Conservation (phyloP, 2,329 filamentous ascomycete species). For the Clonostachys chloroleuca region DNA sequence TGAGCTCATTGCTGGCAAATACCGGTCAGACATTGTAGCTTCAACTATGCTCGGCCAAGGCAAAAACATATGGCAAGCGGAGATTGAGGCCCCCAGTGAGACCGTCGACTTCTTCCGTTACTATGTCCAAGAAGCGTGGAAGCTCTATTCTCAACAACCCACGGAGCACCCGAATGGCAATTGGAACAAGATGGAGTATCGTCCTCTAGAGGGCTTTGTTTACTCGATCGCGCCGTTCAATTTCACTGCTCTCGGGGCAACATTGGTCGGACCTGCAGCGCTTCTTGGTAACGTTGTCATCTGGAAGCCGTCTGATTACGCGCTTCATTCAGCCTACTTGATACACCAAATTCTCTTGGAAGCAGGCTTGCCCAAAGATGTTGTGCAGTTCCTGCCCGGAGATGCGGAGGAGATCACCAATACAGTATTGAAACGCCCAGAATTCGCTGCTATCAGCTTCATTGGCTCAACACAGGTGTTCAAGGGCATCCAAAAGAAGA, state of each 20-base stretch:
- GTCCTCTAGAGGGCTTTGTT: constrained; percentile 34
- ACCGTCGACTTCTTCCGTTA: constrained; percentile 28
- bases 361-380: constrained; percentile 25
- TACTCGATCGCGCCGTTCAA: constrained; percentile 35
- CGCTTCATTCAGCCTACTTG: constrained; percentile 21
- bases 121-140: constrained; percentile 20
- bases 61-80: constrained; percentile 32
- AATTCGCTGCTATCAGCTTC: constrained; percentile 27
- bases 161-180: constrained; percentile 7
- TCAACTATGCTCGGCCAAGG: constrained; percentile 34
- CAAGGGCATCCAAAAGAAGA: constrained; percentile 16
- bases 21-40: constrained; percentile 24
- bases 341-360: constrained; percentile 29
- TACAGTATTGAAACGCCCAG: constrained; percentile 16
- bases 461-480: constrained; percentile 27
- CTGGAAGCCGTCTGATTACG: constrained; percentile 27
- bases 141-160: constrained; percentile 29
- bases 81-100: constrained; percentile 28
- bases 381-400: constrained; percentile 28
- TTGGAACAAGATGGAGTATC: constrained; percentile 21
- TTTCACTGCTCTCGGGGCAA: constrained; percentile 34
- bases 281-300: constrained; percentile 34
- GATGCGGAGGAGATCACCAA: constrained; percentile 24
- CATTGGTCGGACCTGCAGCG: constrained; percentile 36
- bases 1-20: constrained; percentile 18